Evolutionary conservation across 306 rosid genomes (phyloP).

Genomic region (Styphnolobium japonicum): DNA sequence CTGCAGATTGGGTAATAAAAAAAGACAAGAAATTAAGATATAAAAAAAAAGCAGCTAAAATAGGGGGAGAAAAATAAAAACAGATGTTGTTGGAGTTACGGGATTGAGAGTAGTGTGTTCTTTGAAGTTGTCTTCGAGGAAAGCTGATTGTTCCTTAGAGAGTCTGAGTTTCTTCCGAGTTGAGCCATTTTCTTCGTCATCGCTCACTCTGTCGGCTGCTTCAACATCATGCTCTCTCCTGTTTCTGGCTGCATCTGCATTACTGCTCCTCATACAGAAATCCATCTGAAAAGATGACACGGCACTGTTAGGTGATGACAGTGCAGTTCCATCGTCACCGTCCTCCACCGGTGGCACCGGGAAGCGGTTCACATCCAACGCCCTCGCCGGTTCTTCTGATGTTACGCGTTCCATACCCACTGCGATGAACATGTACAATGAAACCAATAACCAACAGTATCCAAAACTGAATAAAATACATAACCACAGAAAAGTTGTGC

Average conservation of each 20-base stretch:
- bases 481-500: neutral
- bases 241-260: constrained; percentile 11
- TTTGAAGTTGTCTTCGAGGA: constrained; percentile 91
- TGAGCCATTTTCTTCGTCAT: constrained; percentile 85
- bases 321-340: constrained; percentile 46
- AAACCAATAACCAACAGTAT: neutral
- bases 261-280: constrained; percentile 36
- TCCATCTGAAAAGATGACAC: constrained; percentile 75
- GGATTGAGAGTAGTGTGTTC: constrained; percentile 93
- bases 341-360: constrained; percentile 32
- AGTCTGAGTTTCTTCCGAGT: constrained; percentile 89
- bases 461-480: neutral
- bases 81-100: constrained; percentile 23
- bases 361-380: constrained; percentile 53
- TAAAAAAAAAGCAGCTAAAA: neutral
- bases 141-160: constrained; percentile 86
- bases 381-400: constrained; percentile 38
- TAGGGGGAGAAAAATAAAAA: neutral
- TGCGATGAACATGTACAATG: neutral
- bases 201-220: constrained; percentile 53
- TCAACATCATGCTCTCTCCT: constrained; percentile 53
- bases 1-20: constrained; percentile 31
- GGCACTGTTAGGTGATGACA: constrained; percentile 79
- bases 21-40: neutral
- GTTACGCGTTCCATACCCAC: constrained; percentile 50